Base-by-base conservation (phyloP, 2,329 filamentous ascomycete genomes). In the Hirsutella rhossiliensis region DNA sequence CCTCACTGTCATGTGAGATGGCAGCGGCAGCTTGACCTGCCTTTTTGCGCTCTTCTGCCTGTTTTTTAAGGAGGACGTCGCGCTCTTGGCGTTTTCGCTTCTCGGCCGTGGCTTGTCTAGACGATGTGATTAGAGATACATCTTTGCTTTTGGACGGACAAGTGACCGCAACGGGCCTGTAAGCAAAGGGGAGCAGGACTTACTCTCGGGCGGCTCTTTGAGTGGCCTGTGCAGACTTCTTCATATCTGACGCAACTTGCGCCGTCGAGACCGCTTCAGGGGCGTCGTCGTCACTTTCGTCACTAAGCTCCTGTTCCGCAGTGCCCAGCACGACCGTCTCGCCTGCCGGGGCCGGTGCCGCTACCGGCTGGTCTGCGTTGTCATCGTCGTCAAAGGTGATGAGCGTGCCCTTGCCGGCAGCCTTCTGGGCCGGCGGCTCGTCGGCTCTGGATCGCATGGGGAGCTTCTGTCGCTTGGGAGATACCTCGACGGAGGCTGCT, bases 251-350 rank as follows among this genome's bases (percentile, higher is more conserved):
- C 1, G 72, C 73, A 3, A 68, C 72, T 40, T 65, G 64, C 12
- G 61, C 57, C 1, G 73, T 73, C 1, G 75, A 78, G n/a, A 79
- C 67, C 3, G 72, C 75, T 57, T 79, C 76, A 9, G 75, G 75
- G 0, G 74, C 74, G 43, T 78, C 73, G 38, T 77, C 73, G 37
- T 75, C 72, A 37, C 68, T 69, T 11, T 65, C 64, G 4, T 67
- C 66, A 2, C 7, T 47, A 4, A 8, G 17, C 8, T 63, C 60
- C 4, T 65, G 62, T 2, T 63, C 62, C 3, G 64, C 60, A 4
- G 57, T 52, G 15, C 58, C 54, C 1, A 51, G 44, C 15, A 51
- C 50, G 12, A 36, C 43, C 11, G 51, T 37, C 43, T 55, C 48
- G 36, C 44, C 34, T 7, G 46, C 8, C 4, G 43, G 23, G 2